Percentiles rank a stretch among this genome's conserved stretches.
phyloP scores from a whole-genome alignment of 805 yeast genomes.

The Vanderwaltozyma yarrowii region DNA sequence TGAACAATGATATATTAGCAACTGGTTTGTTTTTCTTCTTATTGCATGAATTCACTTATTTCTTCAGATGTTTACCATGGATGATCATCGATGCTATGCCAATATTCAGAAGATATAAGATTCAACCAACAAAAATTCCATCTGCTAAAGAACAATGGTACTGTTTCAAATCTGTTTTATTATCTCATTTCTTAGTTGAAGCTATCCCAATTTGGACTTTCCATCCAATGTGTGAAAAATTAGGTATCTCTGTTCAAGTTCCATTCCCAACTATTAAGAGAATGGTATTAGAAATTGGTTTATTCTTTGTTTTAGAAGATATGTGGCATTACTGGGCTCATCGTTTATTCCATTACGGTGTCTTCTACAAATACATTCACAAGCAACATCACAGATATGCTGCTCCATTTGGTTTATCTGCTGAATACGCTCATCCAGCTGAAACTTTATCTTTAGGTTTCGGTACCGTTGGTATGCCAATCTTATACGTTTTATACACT shows the following conservation, averaged over 20 bases:
- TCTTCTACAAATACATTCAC: slow-evolving; percentile 86
- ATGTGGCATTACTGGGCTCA: slow-evolving; percentile 97
- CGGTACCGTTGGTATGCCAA: slow-evolving; percentile 95
- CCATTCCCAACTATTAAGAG: slow-evolving; percentile 70
- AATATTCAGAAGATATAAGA: slow-evolving; percentile 74
- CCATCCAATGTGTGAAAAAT: slow-evolving; percentile 79
- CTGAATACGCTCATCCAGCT: slow-evolving; percentile 95
- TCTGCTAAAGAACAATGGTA: slow-evolving; percentile 81
- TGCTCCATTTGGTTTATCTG: slow-evolving; percentile 95
- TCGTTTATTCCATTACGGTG: slow-evolving; percentile 79
- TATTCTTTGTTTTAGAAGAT: slow-evolving; percentile 83
- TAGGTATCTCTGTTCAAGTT: slow-evolving; percentile 68
- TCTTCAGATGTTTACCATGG: slow-evolving; percentile 92
- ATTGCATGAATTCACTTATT: slow-evolving; percentile 82
- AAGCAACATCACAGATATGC: slow-evolving; percentile 97
- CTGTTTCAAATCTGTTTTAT: slow-evolving; percentile 75
- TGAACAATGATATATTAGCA: slow-evolving; percentile 82
- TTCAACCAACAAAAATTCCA: slow-evolving; percentile 81
- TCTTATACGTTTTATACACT: slow-evolving; percentile 68
- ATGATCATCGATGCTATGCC: slow-evolving; percentile 76
- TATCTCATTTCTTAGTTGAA: slow-evolving; percentile 85
- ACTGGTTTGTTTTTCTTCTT: slow-evolving; percentile 79
- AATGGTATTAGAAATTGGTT: slow-evolving; percentile 53
- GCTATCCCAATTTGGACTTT: slow-evolving; percentile 95
- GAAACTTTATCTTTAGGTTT: slow-evolving; percentile 86